Evolutionary conservation across 2,329 filamentous ascomycete genomes (phyloP).

Genomic region (Knufia fluminis): DNA sequence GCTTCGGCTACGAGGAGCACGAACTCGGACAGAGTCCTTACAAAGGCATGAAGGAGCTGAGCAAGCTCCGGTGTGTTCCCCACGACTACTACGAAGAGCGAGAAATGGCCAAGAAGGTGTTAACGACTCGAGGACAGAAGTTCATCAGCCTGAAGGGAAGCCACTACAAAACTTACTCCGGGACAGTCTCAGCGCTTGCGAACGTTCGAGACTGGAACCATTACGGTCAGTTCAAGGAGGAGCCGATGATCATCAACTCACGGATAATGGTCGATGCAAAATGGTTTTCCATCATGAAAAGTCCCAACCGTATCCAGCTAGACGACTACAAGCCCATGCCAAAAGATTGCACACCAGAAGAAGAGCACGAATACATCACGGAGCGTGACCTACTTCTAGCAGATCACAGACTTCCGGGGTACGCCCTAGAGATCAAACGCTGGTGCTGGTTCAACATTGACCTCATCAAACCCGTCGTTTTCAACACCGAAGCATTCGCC

Average conservation of each 20-base stretch:
- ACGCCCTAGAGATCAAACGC: constrained; percentile 37
- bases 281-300: constrained; percentile 12
- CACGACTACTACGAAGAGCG: constrained; percentile 1
- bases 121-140: constrained; percentile 1
- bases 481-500: constrained; percentile 38
- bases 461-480: constrained; percentile 35
- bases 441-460: constrained; percentile 35
- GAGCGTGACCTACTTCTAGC: constrained; percentile 34
- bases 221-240: constrained; percentile 6
- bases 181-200: not conserved
- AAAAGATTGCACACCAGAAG: constrained; percentile 23
- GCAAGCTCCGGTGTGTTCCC: constrained; percentile 1
- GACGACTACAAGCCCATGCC: constrained; percentile 24
- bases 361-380: constrained; percentile 21
- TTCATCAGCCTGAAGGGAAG: constrained; percentile 1
- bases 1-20: constrained; percentile 4
- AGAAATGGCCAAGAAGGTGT: not conserved
- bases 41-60: constrained; percentile 6
- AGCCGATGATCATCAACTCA: constrained; percentile 21
- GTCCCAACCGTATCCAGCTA: constrained; percentile 24
- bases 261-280: constrained; percentile 11
- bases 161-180: constrained; percentile 6
- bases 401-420: constrained; percentile 38
- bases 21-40: not conserved
- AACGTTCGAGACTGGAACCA: constrained; percentile 1